Base-by-base conservation (phyloP, 1,284 basidiomycete genomes). In the Veloboletus limbatus region DNA sequence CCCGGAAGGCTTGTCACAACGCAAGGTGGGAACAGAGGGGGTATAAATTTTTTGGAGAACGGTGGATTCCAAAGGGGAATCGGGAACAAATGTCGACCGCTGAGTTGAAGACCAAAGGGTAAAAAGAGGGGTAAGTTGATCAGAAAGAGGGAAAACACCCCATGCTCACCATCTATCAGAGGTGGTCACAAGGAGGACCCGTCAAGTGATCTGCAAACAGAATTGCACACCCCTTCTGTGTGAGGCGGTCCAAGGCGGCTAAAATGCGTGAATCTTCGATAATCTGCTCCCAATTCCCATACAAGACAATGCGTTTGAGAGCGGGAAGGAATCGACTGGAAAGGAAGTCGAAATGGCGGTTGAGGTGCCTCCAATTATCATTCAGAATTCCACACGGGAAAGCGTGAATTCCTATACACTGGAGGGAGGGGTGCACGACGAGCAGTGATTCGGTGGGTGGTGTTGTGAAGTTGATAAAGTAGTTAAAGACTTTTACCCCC, bases 401-500 rank as follows among this genome's bases (percentile, higher is more conserved):
- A 21, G 76, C 70, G 48, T 82, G 75, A 14, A 85, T 58, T 18
- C 79, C 73, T 21, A 85, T 60, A 31, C 68, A 70, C 22, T 59
- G 56, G 34, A 84, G 55, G 16, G 67, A 64, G 3, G 58, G 31
- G 37, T 76, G 71, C 8, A 59, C 55, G 10, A 54, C 54, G 10
- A 62, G 41, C 16, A 26, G 27, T 6, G 48, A 13, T 34, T 48
- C 52, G 34, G 14, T 14, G 18, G 74, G 71, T 8, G 65, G 53
- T 17, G 58, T 50, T 1, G 79, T 78, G 66, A 80, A 82, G 59
- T 77, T 72, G 33, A 79, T 43, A 58, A 75, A 75, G 57, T 79
- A 83, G 60, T 82, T 77, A 54, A 86, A 60, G 51, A 74, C 68
- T 48, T 69, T 67, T 27, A 83, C 68, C 16, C 64, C 67, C 0